Evolutionary conservation across 1,139 yeast genomes (phyloP).

Genomic region (Taphrina confusa): DNA sequence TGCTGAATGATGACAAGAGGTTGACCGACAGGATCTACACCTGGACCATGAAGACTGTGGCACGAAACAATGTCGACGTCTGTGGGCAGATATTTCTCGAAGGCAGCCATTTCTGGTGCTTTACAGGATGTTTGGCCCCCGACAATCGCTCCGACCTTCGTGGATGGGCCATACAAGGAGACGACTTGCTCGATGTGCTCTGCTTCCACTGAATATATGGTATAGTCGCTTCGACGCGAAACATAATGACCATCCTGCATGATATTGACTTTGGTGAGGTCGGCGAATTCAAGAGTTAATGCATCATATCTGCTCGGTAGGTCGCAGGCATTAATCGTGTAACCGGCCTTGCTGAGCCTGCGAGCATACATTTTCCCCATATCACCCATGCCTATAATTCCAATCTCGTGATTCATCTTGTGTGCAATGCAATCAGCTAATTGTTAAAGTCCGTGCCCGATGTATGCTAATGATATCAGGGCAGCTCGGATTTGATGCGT

Average conservation of each 20-base stretch:
- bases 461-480: too few species aligned
- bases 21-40: constrained; percentile 83
- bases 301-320: constrained; percentile 64
- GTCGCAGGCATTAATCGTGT: constrained; percentile 81
- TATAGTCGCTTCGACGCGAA: constrained; percentile 74
- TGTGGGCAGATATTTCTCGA: constrained; percentile 68
- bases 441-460: too few species aligned
- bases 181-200: constrained; percentile 75
- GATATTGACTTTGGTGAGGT: constrained; percentile 54
- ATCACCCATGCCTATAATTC: constrained; percentile 94
- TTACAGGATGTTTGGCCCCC: constrained; percentile 99
- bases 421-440: too few species aligned
- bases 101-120: constrained; percentile 83
- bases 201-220: constrained; percentile 88
- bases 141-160: constrained; percentile 82
- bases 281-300: constrained; percentile 51
- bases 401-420: constrained; percentile 51
- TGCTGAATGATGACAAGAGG: constrained; percentile 85
- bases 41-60: constrained; percentile 94
- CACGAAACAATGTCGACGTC: constrained; percentile 83
- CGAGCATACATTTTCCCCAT: constrained; percentile 90
- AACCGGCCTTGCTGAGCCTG: constrained; percentile 72
- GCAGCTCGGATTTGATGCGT: too few species aligned
- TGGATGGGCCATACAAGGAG: constrained; percentile 74
- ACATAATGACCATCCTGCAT: constrained; percentile 77